Evolutionary conservation across 371 early-diverging fungal genomes (phyloP), one percentile per base, ranked within the genome.

Genomic region (Mycotypha africana): DNA sequence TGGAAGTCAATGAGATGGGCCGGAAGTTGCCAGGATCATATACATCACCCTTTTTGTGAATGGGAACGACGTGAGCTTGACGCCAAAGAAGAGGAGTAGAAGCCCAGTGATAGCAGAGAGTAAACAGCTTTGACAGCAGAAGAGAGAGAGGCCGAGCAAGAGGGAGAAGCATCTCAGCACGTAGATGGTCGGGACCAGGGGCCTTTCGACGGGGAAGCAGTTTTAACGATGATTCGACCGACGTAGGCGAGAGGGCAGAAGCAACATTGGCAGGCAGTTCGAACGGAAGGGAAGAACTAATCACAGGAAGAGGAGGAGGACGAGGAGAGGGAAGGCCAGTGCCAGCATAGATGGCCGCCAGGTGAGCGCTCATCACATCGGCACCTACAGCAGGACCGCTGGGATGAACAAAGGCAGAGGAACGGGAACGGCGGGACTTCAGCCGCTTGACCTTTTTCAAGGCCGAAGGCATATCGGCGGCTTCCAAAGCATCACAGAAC

Each of bases 61-160:
- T 55, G 0, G 66, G 60, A 5, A 51, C 47, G 0, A 60, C 56
- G 19, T 53, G 54, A 4, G 62, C 62, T 14, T 26, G 39, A 2
- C 62, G 47, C 67, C 62, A 67, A 2, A 30, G 6, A 0, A 2
- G 10, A 3, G 66, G 61, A 19, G 39, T 43, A n/a, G 11, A 33
- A 53, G 0, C 45, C 58, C 66, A 60, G 10, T 31, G 28, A 42
- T 45, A 65, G 35, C 58, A 65, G 8, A 65, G 42, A 2, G 39
- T 25, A 28, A 58, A 56, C 4, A 56, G 30, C 34, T 11, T 6
- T 4, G 34, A 33, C 5, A 33, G 34, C 9, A n/a, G n/a, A 14
- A 4, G 4, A n/a, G 34, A 33, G 10, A 6, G 4, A 14, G 7
- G 34, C 4, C 34, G 34, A 11, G 14, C 10, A 33, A 33, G n/a